Evolutionary conservation across 2,329 filamentous ascomycete genomes (phyloP).

Genomic region (Botrytis elliptica): DNA sequence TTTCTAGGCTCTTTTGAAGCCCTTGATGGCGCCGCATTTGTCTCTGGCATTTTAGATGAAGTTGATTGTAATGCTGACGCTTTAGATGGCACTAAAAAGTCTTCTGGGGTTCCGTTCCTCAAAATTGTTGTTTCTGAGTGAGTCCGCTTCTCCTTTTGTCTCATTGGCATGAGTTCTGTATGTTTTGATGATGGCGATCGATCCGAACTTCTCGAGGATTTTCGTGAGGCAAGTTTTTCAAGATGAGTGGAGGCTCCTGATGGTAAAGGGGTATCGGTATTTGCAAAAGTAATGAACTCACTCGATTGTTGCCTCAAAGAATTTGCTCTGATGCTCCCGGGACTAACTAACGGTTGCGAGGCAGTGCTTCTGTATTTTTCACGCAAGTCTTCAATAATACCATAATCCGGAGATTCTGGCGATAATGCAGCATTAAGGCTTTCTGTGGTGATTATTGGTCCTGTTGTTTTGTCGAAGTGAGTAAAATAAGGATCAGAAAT

Average conservation of each 20-base stretch:
- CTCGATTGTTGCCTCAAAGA: background rate
- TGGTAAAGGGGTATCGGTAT: background rate
- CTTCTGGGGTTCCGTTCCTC: background rate
- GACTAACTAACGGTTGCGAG: background rate
- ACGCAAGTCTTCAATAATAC: background rate
- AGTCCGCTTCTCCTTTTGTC: background rate
- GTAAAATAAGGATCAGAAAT: slow-evolving; percentile 5
- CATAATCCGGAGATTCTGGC: background rate
- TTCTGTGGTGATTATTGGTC: slow-evolving; percentile 1
- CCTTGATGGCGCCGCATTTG: background rate
- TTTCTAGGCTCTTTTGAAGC: background rate
- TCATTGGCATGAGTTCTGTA: background rate
- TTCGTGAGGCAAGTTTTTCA: background rate
- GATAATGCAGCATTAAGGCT: slow-evolving; percentile 9
- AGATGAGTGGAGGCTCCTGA: background rate
- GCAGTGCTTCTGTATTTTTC: background rate
- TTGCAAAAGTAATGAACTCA: background rate
- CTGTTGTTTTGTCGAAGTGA: background rate
- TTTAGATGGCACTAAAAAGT: background rate
- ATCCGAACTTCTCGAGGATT: background rate
- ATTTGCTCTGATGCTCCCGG: background rate
- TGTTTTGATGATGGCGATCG: background rate
- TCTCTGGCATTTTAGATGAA: background rate
- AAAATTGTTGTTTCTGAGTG: background rate
- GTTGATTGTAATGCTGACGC: background rate